These are phyloP conservation scores for Globisporangium spinosum DNA, from an alignment of 352 stramenopile genomes.

Conservation along the genomic window DNA sequence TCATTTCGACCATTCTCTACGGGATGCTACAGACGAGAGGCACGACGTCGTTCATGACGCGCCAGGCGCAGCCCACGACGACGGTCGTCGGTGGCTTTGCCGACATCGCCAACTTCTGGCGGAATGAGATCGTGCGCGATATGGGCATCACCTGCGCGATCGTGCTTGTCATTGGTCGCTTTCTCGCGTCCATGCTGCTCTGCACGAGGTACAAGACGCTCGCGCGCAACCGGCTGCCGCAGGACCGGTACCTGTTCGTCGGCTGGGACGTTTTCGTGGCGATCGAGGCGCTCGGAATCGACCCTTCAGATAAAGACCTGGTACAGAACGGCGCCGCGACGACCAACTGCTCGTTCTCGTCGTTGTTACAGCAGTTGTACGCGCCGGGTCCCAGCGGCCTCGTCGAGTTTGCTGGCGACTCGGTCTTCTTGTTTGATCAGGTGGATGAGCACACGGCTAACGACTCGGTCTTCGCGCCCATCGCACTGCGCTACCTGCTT, in stretches of 20 bases:
- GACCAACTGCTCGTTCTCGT: constrained; percentile 34
- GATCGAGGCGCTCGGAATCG: constrained; percentile 36
- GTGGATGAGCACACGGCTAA: neutral
- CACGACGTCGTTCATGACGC: constrained; percentile 43
- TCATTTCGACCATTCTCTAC: constrained; percentile 39
- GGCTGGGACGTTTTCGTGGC: constrained; percentile 42
- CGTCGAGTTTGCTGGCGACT: constrained; percentile 40
- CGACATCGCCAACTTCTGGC: constrained; percentile 39
- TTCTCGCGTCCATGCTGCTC: constrained; percentile 26
- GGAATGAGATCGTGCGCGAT: constrained; percentile 52
- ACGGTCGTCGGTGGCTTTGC: constrained; percentile 35
- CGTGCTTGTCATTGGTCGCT: constrained; percentile 22
- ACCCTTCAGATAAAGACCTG: constrained; percentile 28
- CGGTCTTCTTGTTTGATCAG: neutral
- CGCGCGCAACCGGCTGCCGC: constrained; percentile 41
- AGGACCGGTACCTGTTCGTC: constrained; percentile 43
- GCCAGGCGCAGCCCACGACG: constrained; percentile 22
- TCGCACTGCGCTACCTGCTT: neutral
- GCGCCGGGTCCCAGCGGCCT: constrained; percentile 43
- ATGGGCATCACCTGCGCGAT: constrained; percentile 31
- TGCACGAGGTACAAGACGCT: constrained; percentile 34
- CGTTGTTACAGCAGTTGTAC: constrained; percentile 45
- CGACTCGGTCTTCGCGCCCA: neutral
- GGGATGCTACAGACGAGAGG: constrained; percentile 30
- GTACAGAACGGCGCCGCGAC: constrained; percentile 18